Evolutionary conservation across 2,329 filamentous ascomycete species (phyloP).

Genomic region (Venturia oleaginea): DNA sequence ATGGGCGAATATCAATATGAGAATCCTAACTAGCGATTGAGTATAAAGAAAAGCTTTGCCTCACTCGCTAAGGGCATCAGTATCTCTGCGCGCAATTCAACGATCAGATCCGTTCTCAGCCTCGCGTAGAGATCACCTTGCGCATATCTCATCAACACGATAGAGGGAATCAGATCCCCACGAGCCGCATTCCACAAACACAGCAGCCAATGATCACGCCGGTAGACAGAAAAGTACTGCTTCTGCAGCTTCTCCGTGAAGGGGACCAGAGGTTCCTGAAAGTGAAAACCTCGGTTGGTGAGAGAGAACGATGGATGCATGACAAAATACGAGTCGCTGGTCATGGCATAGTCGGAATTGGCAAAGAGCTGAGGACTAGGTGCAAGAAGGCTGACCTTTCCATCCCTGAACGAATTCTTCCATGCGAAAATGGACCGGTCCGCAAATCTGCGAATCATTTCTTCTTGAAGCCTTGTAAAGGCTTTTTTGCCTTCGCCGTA

Average conservation of each 20-base stretch:
- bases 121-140: too few relatives aligned
- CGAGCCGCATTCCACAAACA: neutral
- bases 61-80: too few relatives aligned
- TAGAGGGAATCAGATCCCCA: neutral
- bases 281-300: neutral
- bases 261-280: neutral
- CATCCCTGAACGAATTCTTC: constrained; percentile 7
- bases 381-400: neutral
- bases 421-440: constrained; percentile 13
- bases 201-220: neutral
- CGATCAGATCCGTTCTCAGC: too few relatives aligned
- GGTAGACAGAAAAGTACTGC: neutral
- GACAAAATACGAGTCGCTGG: neutral
- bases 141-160: too few relatives aligned
- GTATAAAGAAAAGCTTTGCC: too few relatives aligned
- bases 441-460: neutral
- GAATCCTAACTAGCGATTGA: too few relatives aligned
- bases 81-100: too few relatives aligned
- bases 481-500: constrained; percentile 11
- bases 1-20: too few relatives aligned
- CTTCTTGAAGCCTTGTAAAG: neutral
- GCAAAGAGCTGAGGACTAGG: neutral
- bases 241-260: neutral
- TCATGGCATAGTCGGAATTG: neutral
- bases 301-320: neutral